Conservation (phyloP, 1,139 yeast genomes). For the Blastobotrys petasosporus region DNA sequence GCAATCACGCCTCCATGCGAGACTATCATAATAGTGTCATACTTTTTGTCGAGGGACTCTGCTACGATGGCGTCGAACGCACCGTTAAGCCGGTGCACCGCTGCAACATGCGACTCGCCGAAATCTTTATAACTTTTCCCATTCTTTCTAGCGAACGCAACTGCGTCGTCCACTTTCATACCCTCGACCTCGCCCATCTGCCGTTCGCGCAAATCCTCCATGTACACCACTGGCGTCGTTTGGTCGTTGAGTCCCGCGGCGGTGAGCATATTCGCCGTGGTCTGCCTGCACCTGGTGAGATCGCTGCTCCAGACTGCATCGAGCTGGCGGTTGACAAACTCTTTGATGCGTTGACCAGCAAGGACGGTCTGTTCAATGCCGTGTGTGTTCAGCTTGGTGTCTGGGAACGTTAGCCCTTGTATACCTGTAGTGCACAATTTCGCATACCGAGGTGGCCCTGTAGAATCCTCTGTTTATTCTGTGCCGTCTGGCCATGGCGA, state of each 20-base stretch:
- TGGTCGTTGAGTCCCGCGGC: neutral
- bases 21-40: slow-evolving; percentile 53
- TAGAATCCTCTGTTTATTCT: slow-evolving; percentile 56
- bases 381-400: slow-evolving; percentile 24
- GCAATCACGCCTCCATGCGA: slow-evolving; percentile 88
- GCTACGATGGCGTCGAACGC: slow-evolving; percentile 46
- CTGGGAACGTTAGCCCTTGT: slow-evolving; percentile 7
- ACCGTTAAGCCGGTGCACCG: slow-evolving; percentile 45
- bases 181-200: slow-evolving; percentile 80
- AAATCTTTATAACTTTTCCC: slow-evolving; percentile 44
- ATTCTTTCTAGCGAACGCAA: slow-evolving; percentile 44
- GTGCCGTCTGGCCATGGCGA: slow-evolving; percentile 78
- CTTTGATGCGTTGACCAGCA: slow-evolving; percentile 22
- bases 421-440: neutral
- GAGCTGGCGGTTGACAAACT: slow-evolving; percentile 12
- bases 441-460: slow-evolving; percentile 59
- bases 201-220: slow-evolving; percentile 59
- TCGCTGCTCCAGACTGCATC: slow-evolving; percentile 32
- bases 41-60: slow-evolving; percentile 33
- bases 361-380: slow-evolving; percentile 24
- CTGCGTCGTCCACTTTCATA: slow-evolving; percentile 62
- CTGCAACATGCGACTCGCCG: slow-evolving; percentile 49
- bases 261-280: slow-evolving; percentile 25
- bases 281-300: slow-evolving; percentile 28
- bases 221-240: slow-evolving; percentile 18